These are phyloP conservation scores for Ensete ventricosum DNA, from an alignment of 176 grass and related monocot genomes.

Conservation along the genomic window DNA sequence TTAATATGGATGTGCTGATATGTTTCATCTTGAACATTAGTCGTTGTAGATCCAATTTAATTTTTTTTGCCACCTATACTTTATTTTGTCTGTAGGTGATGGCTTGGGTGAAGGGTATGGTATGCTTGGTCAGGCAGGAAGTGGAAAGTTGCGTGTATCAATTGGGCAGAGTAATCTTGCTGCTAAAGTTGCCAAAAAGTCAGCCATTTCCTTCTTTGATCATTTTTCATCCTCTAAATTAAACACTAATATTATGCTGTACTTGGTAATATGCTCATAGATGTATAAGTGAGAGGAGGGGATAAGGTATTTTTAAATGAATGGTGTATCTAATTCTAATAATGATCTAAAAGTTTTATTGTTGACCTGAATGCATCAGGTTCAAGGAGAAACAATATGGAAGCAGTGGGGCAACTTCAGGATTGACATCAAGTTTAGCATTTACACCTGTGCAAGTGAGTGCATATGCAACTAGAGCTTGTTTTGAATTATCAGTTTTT, in stretches of 20 bases:
- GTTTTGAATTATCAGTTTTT: neutral
- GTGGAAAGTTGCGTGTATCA: slow-evolving; percentile 68
- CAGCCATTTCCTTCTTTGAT: slow-evolving; percentile 1
- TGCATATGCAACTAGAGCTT: neutral
- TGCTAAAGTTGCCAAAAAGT: slow-evolving; percentile 72
- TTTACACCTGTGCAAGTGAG: slow-evolving; percentile 93
- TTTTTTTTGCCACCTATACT: neutral
- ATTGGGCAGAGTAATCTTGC: slow-evolving; percentile 52
- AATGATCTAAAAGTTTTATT: neutral
- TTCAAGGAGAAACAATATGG: slow-evolving; percentile 87
- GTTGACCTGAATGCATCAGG: slow-evolving; percentile 19
- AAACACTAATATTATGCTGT: neutral
- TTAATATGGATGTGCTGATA: too few relatives aligned
- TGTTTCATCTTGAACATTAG: too few relatives aligned
- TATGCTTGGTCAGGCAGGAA: slow-evolving; percentile 94
- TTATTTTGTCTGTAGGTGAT: slow-evolving; percentile 48
- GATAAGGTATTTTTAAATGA: too few relatives aligned
- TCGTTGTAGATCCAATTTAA: neutral
- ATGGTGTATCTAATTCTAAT: too few relatives aligned
- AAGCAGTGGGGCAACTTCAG: slow-evolving; percentile 73
- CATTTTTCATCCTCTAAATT: slow-evolving; percentile 23
- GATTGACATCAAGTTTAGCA: slow-evolving; percentile 83
- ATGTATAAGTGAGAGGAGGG: too few relatives aligned
- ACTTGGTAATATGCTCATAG: neutral
- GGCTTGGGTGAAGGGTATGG: slow-evolving; percentile 81